Percentiles rank a stretch among this genome's conserved stretches.
Conservation (phyloP, 352 stramenopile genomes). For the Globisporangium mamillatum region DNA sequence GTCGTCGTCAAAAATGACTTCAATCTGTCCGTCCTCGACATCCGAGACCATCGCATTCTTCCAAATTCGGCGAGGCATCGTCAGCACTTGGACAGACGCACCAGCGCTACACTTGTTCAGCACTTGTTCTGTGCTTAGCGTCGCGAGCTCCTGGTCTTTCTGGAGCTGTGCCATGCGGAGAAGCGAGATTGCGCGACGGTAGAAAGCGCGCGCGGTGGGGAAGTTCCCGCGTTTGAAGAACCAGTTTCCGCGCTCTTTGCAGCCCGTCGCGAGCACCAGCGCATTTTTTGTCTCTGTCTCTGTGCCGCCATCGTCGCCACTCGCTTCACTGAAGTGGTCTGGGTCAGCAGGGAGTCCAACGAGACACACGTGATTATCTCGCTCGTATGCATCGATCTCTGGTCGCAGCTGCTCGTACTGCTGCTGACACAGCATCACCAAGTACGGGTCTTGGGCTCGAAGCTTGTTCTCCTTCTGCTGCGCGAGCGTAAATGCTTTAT, state of each 20-base stretch:
- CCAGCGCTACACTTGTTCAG: constrained; percentile 45
- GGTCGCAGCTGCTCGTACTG: constrained; percentile 38
- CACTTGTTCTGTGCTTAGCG: constrained; percentile 29
- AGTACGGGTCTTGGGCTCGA: constrained; percentile 34
- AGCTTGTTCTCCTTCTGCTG: constrained; percentile 34
- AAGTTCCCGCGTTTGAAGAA: constrained; percentile 70
- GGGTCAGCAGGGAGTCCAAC: constrained; percentile 36
- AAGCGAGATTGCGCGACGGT: constrained; percentile 53
- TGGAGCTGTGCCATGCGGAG: constrained; percentile 42
- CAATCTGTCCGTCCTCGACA: constrained; percentile 37
- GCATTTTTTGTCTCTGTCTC: constrained; percentile 8
- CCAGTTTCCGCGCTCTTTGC: constrained; percentile 53
- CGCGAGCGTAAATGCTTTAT: constrained; percentile 40
- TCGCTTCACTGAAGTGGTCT: constrained; percentile 14
- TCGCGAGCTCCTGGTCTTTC: constrained; percentile 36
- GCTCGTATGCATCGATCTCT: constrained; percentile 54
- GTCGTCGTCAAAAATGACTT: constrained; percentile 63
- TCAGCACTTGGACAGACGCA: constrained; percentile 48
- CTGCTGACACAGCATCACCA: constrained; percentile 39
- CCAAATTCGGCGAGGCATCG: constrained; percentile 20
- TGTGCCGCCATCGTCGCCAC: not conserved
- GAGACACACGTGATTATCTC: constrained; percentile 39
- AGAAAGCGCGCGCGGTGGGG: constrained; percentile 52
- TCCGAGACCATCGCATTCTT: constrained; percentile 67
- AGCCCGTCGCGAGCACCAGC: constrained; percentile 25